phyloP scores from a whole-genome alignment of 2,329 filamentous ascomycete genomes.

The Arthrobotrys musiformis region DNA sequence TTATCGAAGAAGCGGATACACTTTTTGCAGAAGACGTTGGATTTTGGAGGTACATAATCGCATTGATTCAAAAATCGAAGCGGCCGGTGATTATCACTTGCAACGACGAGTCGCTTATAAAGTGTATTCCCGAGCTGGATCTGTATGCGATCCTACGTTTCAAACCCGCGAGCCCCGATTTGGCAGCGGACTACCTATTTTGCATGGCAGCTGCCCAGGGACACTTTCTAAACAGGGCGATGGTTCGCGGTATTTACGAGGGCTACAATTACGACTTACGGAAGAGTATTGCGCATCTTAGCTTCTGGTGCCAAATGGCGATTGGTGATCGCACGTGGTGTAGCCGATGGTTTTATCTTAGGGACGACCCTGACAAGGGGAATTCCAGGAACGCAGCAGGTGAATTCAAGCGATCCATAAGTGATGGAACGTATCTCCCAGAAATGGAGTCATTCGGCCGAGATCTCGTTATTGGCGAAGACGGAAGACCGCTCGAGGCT shows the following conservation, averaged over 20 bases:
- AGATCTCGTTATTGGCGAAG: slow-evolving; percentile 66
- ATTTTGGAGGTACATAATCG: slow-evolving; percentile 86
- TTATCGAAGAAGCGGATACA: slow-evolving; percentile 92
- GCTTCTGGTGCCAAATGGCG: slow-evolving; percentile 97
- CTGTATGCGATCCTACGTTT: slow-evolving; percentile 87
- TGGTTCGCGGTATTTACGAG: slow-evolving; percentile 76
- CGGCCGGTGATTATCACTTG: slow-evolving; percentile 95
- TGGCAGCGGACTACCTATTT: slow-evolving; percentile 82
- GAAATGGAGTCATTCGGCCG: slow-evolving; percentile 82
- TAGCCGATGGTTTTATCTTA: slow-evolving; percentile 89
- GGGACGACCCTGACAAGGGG: slow-evolving; percentile 79
- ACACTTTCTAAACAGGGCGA: slow-evolving; percentile 76
- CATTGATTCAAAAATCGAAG: slow-evolving; percentile 83
- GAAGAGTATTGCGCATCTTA: slow-evolving; percentile 81
- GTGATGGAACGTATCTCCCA: slow-evolving; percentile 77
- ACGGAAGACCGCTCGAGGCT: slow-evolving; percentile 60
- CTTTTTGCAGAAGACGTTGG: slow-evolving; percentile 95
- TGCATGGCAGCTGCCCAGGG: slow-evolving; percentile 88
- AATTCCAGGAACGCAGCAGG: slow-evolving; percentile 68
- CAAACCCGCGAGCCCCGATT: slow-evolving; percentile 71
- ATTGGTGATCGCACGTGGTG: slow-evolving; percentile 83
- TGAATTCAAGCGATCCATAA: slow-evolving; percentile 79
- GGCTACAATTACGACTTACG: slow-evolving; percentile 78
- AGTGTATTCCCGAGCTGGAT: slow-evolving; percentile 75
- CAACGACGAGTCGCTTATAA: slow-evolving; percentile 79